phyloP scores from a whole-genome alignment of 768 basidiomycete genomes.

The Russula vinacea region DNA sequence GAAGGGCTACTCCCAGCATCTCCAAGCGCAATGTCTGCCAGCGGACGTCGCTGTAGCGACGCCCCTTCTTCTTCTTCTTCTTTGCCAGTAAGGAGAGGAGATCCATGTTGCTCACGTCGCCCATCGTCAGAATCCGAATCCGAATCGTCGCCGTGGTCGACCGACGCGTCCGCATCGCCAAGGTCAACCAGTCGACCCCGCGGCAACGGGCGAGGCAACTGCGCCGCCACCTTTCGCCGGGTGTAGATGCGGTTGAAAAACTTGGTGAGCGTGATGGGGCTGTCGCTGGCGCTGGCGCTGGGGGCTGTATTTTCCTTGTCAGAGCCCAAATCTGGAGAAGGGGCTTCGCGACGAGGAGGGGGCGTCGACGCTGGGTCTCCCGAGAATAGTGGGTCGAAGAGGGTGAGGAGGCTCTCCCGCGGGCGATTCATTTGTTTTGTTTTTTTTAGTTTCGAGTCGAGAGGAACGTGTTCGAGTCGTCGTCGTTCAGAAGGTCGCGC shows the following conservation, averaged over 20 bases:
- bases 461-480: neutral
- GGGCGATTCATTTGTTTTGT: conserved; percentile 26
- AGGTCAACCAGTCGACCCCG: conserved; percentile 26
- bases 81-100: neutral
- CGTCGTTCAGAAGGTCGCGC: neutral
- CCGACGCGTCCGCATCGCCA: conserved; percentile 8
- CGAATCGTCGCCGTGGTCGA: neutral
- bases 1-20: conserved; percentile 18
- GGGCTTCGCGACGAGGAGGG: conserved; percentile 4
- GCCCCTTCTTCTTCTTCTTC: neutral
- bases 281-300: conserved; percentile 7
- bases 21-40: conserved; percentile 26
- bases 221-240: conserved; percentile 21
- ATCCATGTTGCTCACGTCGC: neutral
- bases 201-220: conserved; percentile 5
- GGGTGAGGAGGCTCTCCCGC: conserved; percentile 28
- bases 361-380: conserved; percentile 7
- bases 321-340: conserved; percentile 26
- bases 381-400: conserved; percentile 28
- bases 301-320: conserved; percentile 29
- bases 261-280: conserved; percentile 28
- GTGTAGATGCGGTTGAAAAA: conserved; percentile 29
- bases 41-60: conserved; percentile 25
- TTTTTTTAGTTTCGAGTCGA: neutral
- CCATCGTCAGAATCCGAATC: neutral